Evolutionary conservation across 2,329 filamentous ascomycete species (phyloP), one percentile per base, ranked within the genome.

Genomic region (Phialophora chinensis): DNA sequence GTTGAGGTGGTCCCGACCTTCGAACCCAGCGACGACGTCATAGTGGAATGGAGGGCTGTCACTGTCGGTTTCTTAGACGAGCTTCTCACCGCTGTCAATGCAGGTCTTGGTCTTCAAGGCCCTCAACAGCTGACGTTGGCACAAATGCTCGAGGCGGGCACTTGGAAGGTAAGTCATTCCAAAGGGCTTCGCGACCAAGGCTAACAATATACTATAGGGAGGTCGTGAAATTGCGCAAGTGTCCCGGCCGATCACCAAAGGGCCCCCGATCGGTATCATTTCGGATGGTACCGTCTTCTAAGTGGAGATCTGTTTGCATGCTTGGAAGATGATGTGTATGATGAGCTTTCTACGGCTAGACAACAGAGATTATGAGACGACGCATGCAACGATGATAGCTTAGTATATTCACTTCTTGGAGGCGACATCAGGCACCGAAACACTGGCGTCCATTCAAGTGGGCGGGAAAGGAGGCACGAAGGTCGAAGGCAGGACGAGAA

Each of bases 251-350:
- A 98, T 97, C 75, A 98, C 95, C 60, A 97, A 95, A 81, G 92
- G 96, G 77, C 92, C 94, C 35, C 95, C 95, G 4, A 98, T 99
- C 75, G 89, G 97, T 81, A 97, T 98, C 73, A 86, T 96, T 72
- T 97, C 92, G 71, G 95, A 99, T 77, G 95, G 95, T 69, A 98
- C 95, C 27, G 92, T 99, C 71, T 98, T 99, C 77, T 97, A 88
- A 78, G 38, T n/a, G 65, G 20, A 31, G n/a, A 27, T n/a, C 20
- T 23, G 44, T 33, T 33, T 33, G n/a, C 23, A 25, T 60, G 33
- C 25, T 56, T 62, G 49, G 47, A 49, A 29, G 42, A 50, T 50
- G 29, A 60, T 60, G 57, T 44, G 44, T 52, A 49, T 27, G 25
- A 44, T 29, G 57, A 50, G 47, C 49, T 27, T 52, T 42, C 59